A percentile compares a stretch with the other conserved stretches of the same genome.
Conservation (phyloP, 306 rosid genomes). For the Glycine latifolia region DNA sequence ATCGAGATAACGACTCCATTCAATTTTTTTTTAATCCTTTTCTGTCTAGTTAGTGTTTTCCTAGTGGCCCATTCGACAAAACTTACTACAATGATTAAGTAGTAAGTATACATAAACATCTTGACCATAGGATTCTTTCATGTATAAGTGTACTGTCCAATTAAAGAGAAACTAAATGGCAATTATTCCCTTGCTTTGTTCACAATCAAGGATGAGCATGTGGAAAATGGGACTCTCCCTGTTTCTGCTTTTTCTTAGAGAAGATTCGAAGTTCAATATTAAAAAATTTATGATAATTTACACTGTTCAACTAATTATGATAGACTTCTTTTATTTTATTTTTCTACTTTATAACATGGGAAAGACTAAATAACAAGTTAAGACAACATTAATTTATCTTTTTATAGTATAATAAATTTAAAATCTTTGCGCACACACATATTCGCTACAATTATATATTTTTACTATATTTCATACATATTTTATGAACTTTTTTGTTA, state of each 20-base stretch:
- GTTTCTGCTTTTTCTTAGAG: background rate
- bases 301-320: too few relatives aligned
- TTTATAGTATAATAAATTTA: background rate
- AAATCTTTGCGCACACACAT: too few relatives aligned
- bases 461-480: too few relatives aligned
- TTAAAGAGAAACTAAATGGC: conserved; percentile 30
- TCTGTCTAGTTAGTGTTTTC: background rate
- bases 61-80: conserved; percentile 6
- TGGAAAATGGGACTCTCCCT: conserved; percentile 25
- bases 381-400: background rate
- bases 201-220: conserved; percentile 6
- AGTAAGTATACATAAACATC: background rate
- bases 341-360: background rate
- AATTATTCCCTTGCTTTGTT: conserved; percentile 2
- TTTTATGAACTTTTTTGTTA: too few relatives aligned
- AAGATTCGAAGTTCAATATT: too few relatives aligned
- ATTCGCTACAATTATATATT: background rate
- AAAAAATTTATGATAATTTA: too few relatives aligned
- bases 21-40: too few relatives aligned
- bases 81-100: background rate
- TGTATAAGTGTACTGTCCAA: background rate
- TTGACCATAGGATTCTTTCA: background rate
- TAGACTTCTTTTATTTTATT: too few relatives aligned
- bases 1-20: too few relatives aligned
- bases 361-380: background rate